Base-by-base conservation (phyloP, 2,329 filamentous ascomycete species). In the Hymenoscyphus fructigenus region DNA sequence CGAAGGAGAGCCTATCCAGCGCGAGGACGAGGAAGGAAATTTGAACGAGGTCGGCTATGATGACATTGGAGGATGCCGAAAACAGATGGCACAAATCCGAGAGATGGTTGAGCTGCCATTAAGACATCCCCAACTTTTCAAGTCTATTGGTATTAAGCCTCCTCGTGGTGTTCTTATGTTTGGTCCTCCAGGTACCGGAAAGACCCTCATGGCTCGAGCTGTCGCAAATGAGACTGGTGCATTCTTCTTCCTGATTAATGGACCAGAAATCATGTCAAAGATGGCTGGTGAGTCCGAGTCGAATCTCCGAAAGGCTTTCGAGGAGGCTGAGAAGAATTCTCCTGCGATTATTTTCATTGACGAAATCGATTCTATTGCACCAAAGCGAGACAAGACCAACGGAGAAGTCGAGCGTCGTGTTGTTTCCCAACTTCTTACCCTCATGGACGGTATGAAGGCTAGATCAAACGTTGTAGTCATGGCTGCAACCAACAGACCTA, bases 401-500 rank as follows among this genome's bases (percentile, higher is more conserved):
- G 95, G 95, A 76, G 95, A 98, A 79, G 95, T 98, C 74, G 95
- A 98, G 85, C 92, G 95, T 72, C 93, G 95, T 85, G 95, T 98
- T 61, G 95, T 99, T 56, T 98, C 95, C 61, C 95, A 98, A 84
- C 88, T 99, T 38, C 85, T 91, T 77, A 98, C 95, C 17, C 89
- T 98, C 78, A 98, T 98, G 95, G 95, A 99, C 79, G 95, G 95
- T 77, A 98, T 99, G 95, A 98, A 98, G 89, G 92, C 95, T 69
- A 93, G 95, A 70, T 97, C 93, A 77, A 98, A 98, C 79, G 91
- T 99, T 55, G 94, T 98, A 36, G 95, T 99, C 75, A 98, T 99
- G 95, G 95, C 95, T 63, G 95, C 95, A 75, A 99, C 95, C 74
- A 99, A 99, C 86, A 89, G 95, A 71, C 95, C 95, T 73, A 98